Evolutionary conservation across 2,329 filamentous ascomycete genomes (phyloP), one percentile per base, ranked within the genome.

Genomic region (Aspergillus melleus): DNA sequence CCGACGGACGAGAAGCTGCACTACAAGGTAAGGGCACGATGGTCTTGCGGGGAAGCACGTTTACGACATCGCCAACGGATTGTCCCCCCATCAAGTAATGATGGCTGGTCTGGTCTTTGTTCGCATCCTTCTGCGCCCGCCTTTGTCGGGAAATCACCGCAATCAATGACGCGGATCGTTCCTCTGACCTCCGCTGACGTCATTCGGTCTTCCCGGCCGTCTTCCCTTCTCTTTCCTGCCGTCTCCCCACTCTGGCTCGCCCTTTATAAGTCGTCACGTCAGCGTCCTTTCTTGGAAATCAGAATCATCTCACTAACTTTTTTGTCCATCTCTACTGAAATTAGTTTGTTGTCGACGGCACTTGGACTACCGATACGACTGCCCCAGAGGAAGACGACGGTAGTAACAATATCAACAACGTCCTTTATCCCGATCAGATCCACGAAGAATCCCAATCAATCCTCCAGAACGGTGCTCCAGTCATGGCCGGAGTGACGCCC

Each of bases 271-370:
- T 42, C 52, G 55, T 54, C 50, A 46, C 26, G 54, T 62, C 58
- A 58, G 57, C 52, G 26, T 51, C 24, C 62, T 49, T 47, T 29
- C 8, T 10, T 66, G 11, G 10, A 19, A 29, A 54, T 22, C 22
- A 22, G 22, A 22, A 55, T 47, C 51, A 39, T 36, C 60, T 58
- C 58, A 59, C 63, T 61, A 55, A 61, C 60, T 46, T 3, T 42
- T 14, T 42, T 61, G 22, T 47, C 46, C 22, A 49, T 57, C 39
- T 58, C 44, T 47, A 49, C 52, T 14, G 51, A 55, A 61, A 42
- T 59, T 61, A 97, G 94, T 99, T 96, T 77, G 90, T 99, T 70
- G 94, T 97, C 67, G 92, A 99, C 84, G 91, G 90, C 68, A 86
- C 85, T 68, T 99, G 95, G 95, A 88, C 87, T 54, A 90, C 88